phyloP scores from a whole-genome alignment of 2,329 filamentous ascomycete genomes.

The Davidsoniella eucalypti region DNA sequence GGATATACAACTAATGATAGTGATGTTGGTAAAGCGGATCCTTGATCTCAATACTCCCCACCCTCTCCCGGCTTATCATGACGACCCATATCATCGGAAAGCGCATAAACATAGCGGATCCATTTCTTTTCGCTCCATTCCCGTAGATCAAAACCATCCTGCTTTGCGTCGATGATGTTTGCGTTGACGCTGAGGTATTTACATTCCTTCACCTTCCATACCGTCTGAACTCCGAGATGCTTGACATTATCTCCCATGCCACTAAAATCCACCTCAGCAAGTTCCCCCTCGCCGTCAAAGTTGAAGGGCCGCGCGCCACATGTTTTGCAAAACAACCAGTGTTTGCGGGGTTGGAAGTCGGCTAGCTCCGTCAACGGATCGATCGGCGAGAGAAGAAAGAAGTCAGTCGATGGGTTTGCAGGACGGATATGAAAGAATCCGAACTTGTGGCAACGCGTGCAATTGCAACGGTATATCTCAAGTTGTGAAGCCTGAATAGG shows the following conservation, averaged over 20 bases:
- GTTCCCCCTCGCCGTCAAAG: constrained; percentile 13
- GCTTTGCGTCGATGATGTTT: constrained; percentile 11
- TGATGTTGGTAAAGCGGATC: too few species aligned
- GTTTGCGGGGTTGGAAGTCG: constrained; percentile 22
- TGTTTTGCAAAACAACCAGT: constrained; percentile 16
- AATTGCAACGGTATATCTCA: constrained; percentile 24
- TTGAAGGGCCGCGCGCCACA: constrained; percentile 26
- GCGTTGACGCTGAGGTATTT: constrained; percentile 12
- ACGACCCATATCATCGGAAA: constrained; percentile 5
- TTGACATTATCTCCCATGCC: constrained; percentile 6
- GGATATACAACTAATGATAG: too few species aligned
- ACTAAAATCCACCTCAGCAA: constrained; percentile 7
- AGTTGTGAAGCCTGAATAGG: constrained; percentile 29
- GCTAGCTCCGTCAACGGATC: constrained; percentile 23
- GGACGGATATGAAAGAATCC: constrained; percentile 26
- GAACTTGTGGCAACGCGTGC: constrained; percentile 29
- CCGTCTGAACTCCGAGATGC: constrained; percentile 3
- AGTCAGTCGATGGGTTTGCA: constrained; percentile 23
- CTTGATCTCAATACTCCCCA: constrained; percentile 11
- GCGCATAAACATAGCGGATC: constrained; percentile 14
- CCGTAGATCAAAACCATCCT: constrained; percentile 13
- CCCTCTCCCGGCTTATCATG: constrained; percentile 13
- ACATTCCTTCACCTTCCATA: constrained; percentile 9
- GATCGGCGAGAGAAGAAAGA: constrained; percentile 27
- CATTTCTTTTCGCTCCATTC: constrained; percentile 13